Evolutionary conservation across 225 moss, liverwort and hornwort species (phyloP), one percentile per base, ranked within the genome.

Genomic region (Polytrichum formosum): DNA sequence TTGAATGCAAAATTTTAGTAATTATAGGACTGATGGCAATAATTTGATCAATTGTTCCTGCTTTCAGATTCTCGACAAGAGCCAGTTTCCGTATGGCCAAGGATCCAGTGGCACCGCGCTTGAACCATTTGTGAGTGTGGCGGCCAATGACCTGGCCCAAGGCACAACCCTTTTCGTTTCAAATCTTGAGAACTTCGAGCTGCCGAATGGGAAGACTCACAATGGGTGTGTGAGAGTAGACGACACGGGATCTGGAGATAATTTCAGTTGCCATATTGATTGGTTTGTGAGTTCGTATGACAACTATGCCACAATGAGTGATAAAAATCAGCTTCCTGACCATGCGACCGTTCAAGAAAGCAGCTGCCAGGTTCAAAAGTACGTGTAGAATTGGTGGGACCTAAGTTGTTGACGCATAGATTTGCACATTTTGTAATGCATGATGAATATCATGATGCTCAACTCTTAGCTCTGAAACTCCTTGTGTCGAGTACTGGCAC

Each of bases 161-260:
- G 25, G n/a, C 21, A 73, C 73, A n/a, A n/a, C 31, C 17, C 26
- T 73, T 26, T 73, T 25, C 28, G 53, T 73, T 8, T 9, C 17
- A 5, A 65, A 73, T 65, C 73, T 73, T 54, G 20, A 64, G n/a
- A 53, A 73, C 63, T 64, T 37, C 18, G 23, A 65, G 53, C 64
- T 65, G 25, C 73, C 73, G 6, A 73, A 73, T 65, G 65, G 65
- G 21, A 54, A 65, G 63, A 64, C 33, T 1, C 72, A 72, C 61
- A 72, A 72, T 54, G 72, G 72, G 10, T 72, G 72, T 20, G 64
- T 73, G 31, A 60, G 64, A 46, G 73, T 73, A 26, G 73, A 73
- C 73, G 64, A 73, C 64, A 16, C 2, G 18, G 28, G 28, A 29
- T 29, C 28, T 0, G 65, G 62, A 10, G 54, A 27, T 18, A 7